These are phyloP conservation scores for Elongisporangium senticosum DNA, from an alignment of 352 stramenopile genomes.

Conservation along the genomic window DNA sequence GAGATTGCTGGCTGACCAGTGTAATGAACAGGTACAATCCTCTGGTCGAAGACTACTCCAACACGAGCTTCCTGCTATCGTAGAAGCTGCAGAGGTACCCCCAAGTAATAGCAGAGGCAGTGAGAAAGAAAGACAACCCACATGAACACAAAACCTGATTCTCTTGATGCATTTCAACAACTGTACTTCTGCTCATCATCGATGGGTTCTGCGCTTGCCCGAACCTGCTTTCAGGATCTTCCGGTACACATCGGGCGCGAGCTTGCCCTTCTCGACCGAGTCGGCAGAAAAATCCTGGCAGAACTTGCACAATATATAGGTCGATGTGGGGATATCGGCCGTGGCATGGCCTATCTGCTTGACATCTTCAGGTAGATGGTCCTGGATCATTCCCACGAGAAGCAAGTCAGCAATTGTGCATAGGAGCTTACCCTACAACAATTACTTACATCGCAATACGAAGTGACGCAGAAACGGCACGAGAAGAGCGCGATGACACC, in stretches of 20 bases:
- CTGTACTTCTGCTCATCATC: not conserved
- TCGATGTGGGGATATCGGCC: constrained; percentile 41
- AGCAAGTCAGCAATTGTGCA: not conserved
- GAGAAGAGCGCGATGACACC: constrained; percentile 46
- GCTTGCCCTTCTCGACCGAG: constrained; percentile 38
- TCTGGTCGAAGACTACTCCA: constrained; percentile 85
- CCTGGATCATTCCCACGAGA: constrained; percentile 12
- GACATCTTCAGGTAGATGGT: constrained; percentile 40
- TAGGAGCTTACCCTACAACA: not conserved
- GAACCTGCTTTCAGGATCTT: constrained; percentile 16
- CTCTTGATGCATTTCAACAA: not conserved
- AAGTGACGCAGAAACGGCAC: constrained; percentile 71
- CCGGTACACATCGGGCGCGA: constrained; percentile 27
- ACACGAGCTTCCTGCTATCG: constrained; percentile 87
- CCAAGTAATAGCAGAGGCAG: too few relatives aligned
- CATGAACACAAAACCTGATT: not conserved
- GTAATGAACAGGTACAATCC: constrained; percentile 72
- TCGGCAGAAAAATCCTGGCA: constrained; percentile 34
- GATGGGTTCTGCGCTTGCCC: not conserved
- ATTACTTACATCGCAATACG: constrained; percentile 47
- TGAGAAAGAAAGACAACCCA: not conserved
- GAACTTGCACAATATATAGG: constrained; percentile 54
- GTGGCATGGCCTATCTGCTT: constrained; percentile 37
- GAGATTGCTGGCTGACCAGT: not conserved
- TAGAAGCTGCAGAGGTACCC: constrained; percentile 13